Percentiles rank a stretch among this genome's conserved stretches.
Evolutionary conservation across 495 filamentous ascomycete genomes (phyloP).

Genomic region (Penicillium lagena): DNA sequence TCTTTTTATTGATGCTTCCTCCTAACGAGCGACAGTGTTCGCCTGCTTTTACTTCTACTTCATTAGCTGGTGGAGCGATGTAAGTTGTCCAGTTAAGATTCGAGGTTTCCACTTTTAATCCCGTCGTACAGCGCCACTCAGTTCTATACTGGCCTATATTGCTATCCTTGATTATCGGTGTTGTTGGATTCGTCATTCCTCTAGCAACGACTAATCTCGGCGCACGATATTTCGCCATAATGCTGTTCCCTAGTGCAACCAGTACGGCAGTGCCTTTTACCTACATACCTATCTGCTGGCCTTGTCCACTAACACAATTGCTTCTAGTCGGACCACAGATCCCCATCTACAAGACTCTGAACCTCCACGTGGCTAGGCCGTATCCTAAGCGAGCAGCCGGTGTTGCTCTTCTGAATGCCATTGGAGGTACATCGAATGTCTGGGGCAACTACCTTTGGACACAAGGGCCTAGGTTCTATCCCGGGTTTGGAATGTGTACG

Average conservation of each 20-base stretch:
- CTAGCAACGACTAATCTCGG: constrained; percentile 17
- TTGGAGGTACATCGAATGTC: constrained; percentile 32
- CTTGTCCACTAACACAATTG: too few relatives aligned
- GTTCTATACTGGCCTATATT: constrained; percentile 2
- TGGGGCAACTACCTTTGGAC: constrained; percentile 35
- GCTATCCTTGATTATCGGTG: constrained; percentile 14
- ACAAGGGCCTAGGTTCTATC: constrained; percentile 24
- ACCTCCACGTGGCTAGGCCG: constrained; percentile 20
- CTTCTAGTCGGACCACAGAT: constrained; percentile 18
- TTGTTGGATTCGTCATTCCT: constrained; percentile 20
- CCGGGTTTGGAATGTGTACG: constrained; percentile 23
- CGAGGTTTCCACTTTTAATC: too few relatives aligned
- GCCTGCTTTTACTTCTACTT: too few relatives aligned
- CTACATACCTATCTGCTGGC: too few relatives aligned
- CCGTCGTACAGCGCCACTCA: too few relatives aligned
- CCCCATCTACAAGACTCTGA: constrained; percentile 24
- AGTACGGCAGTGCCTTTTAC: too few relatives aligned
- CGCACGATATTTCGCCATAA: constrained; percentile 23
- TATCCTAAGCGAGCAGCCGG: constrained; percentile 24
- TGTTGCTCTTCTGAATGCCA: constrained; percentile 23
- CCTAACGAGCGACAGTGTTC: too few relatives aligned
- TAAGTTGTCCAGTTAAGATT: too few relatives aligned
- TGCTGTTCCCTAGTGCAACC: constrained; percentile 22
- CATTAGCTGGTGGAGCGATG: too few relatives aligned
- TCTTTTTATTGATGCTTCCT: background rate